phyloP scores from a whole-genome alignment of 345 rosid species.

The Citrus sp. region DNA sequence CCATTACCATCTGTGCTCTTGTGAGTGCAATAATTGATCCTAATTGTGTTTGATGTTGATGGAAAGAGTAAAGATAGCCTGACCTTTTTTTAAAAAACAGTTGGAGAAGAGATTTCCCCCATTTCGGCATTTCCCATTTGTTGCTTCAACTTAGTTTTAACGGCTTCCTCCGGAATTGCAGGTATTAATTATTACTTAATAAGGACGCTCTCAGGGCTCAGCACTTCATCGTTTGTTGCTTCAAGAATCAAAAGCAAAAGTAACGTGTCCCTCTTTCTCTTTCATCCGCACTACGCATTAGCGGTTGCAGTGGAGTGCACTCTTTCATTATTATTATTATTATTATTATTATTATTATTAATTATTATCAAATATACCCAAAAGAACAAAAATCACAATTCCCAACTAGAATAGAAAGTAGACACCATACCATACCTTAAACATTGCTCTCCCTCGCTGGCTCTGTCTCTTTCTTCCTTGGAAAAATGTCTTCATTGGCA shows the following conservation, averaged over 20 bases:
- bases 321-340: background rate
- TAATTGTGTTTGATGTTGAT: background rate
- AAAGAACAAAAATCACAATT: background rate
- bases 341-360: no score
- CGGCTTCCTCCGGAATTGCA: slow-evolving; percentile 3
- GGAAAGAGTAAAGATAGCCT: background rate
- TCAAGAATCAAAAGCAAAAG: slow-evolving; percentile 1
- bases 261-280: background rate
- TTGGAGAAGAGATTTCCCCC: background rate
- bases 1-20: no score
- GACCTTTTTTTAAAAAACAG: background rate
- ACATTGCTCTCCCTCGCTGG: background rate
- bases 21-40: background rate
- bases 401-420: no score
- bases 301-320: background rate
- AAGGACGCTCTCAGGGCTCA: background rate
- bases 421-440: background rate
- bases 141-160: background rate
- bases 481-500: slow-evolving; percentile 3
- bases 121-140: background rate
- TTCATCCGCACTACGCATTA: background rate
- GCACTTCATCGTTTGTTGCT: background rate
- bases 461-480: background rate
- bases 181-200: no score
- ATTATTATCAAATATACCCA: background rate